Percentiles rank a stretch among this genome's conserved stretches.
phyloP scores from a whole-genome alignment of 106 monocot genomes.

The Xerophyta viscosa region DNA sequence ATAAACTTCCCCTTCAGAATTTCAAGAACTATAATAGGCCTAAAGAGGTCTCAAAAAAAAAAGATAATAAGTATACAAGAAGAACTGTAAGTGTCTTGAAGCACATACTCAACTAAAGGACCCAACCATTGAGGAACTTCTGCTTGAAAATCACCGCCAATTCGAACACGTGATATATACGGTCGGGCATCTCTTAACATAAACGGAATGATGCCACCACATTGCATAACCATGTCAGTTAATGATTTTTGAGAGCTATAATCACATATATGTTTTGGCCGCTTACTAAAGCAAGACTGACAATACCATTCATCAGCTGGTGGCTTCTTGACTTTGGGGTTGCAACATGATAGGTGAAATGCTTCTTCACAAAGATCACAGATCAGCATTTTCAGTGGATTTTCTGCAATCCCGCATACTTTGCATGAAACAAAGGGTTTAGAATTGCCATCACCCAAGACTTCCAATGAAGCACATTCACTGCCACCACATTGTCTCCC shows the following conservation, averaged over 20 bases:
- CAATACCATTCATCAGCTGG: slow-evolving; percentile 73
- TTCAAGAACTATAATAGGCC: no score
- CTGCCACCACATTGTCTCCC: not conserved
- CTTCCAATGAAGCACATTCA: slow-evolving; percentile 1
- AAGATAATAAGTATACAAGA: not conserved
- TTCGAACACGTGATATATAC: slow-evolving; percentile 40
- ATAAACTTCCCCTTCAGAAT: no score
- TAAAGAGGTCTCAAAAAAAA: not conserved
- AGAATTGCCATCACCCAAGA: slow-evolving; percentile 1
- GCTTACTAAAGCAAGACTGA: slow-evolving; percentile 51
- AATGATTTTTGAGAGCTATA: slow-evolving; percentile 15
- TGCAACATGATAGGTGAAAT: slow-evolving; percentile 72
- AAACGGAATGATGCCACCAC: slow-evolving; percentile 21
- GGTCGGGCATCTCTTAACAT: slow-evolving; percentile 51
- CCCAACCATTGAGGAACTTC: slow-evolving; percentile 62
- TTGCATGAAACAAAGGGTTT: slow-evolving; percentile 34
- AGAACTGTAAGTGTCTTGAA: not conserved
- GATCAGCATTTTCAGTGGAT: slow-evolving; percentile 56
- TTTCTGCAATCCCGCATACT: slow-evolving; percentile 16
- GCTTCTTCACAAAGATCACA: slow-evolving; percentile 85
- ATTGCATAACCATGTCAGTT: slow-evolving; percentile 2
- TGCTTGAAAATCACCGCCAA: slow-evolving; percentile 66
- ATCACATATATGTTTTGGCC: slow-evolving; percentile 24
- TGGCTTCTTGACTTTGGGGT: slow-evolving; percentile 29
- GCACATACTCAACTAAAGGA: slow-evolving; percentile 45